Evolutionary conservation across 177 flowering plant genomes (phyloP).

Genomic region (Vitis hybrid): DNA sequence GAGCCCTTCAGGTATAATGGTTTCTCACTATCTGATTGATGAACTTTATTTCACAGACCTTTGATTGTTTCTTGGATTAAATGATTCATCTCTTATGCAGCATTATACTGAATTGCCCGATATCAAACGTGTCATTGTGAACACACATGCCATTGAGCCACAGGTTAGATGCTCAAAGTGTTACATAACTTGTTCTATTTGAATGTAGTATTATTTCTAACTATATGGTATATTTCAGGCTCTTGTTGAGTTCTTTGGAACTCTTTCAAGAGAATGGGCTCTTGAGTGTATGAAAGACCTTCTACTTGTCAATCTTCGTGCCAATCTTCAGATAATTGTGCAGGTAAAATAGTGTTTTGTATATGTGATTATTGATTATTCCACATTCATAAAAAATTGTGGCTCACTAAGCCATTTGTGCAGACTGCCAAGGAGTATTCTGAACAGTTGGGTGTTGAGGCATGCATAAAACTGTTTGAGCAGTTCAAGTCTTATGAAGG

Average conservation of each 20-base stretch:
- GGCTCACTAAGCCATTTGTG: slow-evolving; percentile 13
- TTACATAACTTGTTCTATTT: too few relatives aligned
- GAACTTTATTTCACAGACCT: not conserved
- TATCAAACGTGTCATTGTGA: slow-evolving; percentile 96
- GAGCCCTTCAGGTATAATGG: slow-evolving; percentile 81
- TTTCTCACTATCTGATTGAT: not conserved
- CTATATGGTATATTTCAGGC: slow-evolving; percentile 46
- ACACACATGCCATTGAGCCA: slow-evolving; percentile 99
- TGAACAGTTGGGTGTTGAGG: slow-evolving; percentile 94
- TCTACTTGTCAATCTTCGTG: slow-evolving; percentile 84
- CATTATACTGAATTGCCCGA: slow-evolving; percentile 93
- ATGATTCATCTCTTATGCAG: slow-evolving; percentile 46
- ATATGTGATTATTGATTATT: too few relatives aligned
- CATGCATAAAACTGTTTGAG: slow-evolving; percentile 97
- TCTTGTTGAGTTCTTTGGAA: slow-evolving; percentile 97
- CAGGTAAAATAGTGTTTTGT: slow-evolving; percentile 49
- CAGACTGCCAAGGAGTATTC: slow-evolving; percentile 96
- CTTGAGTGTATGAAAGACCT: slow-evolving; percentile 99
- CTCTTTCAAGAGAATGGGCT: slow-evolving; percentile 97
- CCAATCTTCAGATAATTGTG: slow-evolving; percentile 98
- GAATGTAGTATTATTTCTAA: slow-evolving; percentile 13
- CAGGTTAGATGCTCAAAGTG: slow-evolving; percentile 52
- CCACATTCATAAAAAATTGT: not conserved
- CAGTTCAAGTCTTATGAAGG: slow-evolving; percentile 99
- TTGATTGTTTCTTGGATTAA: not conserved